Percentiles rank a stretch among this genome's conserved stretches.
These are phyloP conservation scores for Camelina laxa DNA, from an alignment of 345 rosid species.

Conservation along the genomic window DNA sequence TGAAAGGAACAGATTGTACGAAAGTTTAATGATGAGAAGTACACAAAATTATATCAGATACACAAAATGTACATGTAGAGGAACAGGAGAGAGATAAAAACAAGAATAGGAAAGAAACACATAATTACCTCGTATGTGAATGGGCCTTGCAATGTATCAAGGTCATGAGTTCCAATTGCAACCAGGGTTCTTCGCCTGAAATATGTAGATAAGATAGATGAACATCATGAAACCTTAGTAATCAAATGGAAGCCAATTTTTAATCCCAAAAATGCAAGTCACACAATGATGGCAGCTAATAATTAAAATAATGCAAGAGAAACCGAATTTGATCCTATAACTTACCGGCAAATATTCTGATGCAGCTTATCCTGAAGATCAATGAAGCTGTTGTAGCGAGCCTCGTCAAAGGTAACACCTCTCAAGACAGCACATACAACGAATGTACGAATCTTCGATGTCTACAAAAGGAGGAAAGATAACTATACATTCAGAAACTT, in stretches of 20 bases:
- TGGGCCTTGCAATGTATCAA: conserved; percentile 86
- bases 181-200: conserved; percentile 83
- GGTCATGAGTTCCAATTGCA: conserved; percentile 97
- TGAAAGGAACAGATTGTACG: background rate
- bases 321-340: background rate
- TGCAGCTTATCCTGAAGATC: conserved; percentile 98
- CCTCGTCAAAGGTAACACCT: conserved; percentile 79
- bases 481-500: background rate
- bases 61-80: background rate
- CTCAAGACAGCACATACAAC: conserved; percentile 92
- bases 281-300: conserved; percentile 5
- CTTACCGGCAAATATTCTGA: conserved; percentile 91
- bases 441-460: conserved; percentile 66
- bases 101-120: background rate
- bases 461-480: conserved; percentile 49
- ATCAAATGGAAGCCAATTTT: background rate
- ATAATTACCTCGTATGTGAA: conserved; percentile 84
- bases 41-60: background rate
- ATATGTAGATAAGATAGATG: conserved; percentile 2
- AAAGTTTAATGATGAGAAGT: background rate
- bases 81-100: background rate
- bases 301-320: background rate
- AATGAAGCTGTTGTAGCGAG: conserved; percentile 89
- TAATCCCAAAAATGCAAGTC: conserved; percentile 7
- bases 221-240: background rate